Conservation (phyloP, 2,329 filamentous ascomycete species). For the Aphanoascus verrucosus region DNA sequence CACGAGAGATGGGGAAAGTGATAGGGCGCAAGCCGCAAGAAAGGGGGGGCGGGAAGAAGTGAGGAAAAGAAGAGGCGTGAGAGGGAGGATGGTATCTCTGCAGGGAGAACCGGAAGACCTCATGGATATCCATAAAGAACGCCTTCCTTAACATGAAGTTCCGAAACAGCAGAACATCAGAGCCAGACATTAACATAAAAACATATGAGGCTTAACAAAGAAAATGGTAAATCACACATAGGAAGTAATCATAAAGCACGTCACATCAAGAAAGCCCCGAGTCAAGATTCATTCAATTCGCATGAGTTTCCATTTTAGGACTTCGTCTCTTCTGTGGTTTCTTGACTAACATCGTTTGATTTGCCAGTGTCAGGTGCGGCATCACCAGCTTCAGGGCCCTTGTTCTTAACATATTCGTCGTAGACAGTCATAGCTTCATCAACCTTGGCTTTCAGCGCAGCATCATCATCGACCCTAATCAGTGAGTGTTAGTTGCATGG, state of each 20-base stretch:
- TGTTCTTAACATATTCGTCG: slow-evolving; percentile 95
- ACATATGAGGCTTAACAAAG: slow-evolving; percentile 6
- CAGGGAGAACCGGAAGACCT: slow-evolving; percentile 7
- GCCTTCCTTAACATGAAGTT: slow-evolving; percentile 13
- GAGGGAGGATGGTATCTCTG: slow-evolving; percentile 9
- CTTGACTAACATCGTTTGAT: slow-evolving; percentile 34
- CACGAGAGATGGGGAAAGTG: slow-evolving; percentile 6
- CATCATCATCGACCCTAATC: slow-evolving; percentile 73
- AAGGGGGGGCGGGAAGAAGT: slow-evolving; percentile 7
- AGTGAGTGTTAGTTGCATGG: slow-evolving; percentile 13
- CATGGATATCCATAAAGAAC: slow-evolving; percentile 13
- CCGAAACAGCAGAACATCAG: slow-evolving; percentile 10
- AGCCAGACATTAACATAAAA: slow-evolving; percentile 11
- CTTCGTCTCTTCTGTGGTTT: slow-evolving; percentile 27
- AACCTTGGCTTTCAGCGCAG: slow-evolving; percentile 85
- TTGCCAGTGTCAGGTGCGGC: slow-evolving; percentile 34
- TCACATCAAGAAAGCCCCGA: slow-evolving; percentile 15
- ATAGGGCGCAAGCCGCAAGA: slow-evolving; percentile 6
- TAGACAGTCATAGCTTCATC: slow-evolving; percentile 95
- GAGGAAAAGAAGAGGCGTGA: slow-evolving; percentile 6
- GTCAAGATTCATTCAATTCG: slow-evolving; percentile 11
- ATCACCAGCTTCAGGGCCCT: slow-evolving; percentile 39
- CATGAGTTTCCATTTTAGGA: slow-evolving; percentile 12
- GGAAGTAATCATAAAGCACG: slow-evolving; percentile 16
- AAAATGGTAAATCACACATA: slow-evolving; percentile 7